A percentile compares a stretch with the other conserved stretches of the same genome.
Evolutionary conservation across 306 rosid genomes (phyloP).

Genomic region (Gastrolobium bilobum): DNA sequence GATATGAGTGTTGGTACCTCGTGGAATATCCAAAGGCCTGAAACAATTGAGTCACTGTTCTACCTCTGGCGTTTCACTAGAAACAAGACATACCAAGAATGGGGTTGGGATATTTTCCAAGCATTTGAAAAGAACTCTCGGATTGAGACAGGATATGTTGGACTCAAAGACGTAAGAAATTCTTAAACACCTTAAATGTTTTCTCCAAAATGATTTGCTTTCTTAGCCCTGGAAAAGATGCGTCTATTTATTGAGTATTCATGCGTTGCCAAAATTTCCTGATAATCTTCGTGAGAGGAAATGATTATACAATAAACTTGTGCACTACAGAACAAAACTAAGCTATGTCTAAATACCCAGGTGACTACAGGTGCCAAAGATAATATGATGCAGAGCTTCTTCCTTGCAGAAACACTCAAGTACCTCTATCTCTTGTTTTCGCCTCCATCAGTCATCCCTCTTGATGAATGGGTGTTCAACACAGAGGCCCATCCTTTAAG

Average conservation of each 20-base stretch:
- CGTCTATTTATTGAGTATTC: slow-evolving; percentile 27
- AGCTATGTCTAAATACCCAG: slow-evolving; percentile 49
- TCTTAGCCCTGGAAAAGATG: slow-evolving; percentile 39
- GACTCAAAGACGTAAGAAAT: slow-evolving; percentile 87
- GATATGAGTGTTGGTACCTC: slow-evolving; percentile 95
- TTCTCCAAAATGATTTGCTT: slow-evolving; percentile 39
- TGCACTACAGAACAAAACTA: slow-evolving; percentile 36
- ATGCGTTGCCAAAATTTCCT: slow-evolving; percentile 26
- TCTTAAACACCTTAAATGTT: slow-evolving; percentile 36
- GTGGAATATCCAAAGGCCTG: slow-evolving; percentile 97
- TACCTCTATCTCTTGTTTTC: slow-evolving; percentile 77
- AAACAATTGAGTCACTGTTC: slow-evolving; percentile 92
- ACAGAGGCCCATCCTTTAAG: slow-evolving; percentile 76
- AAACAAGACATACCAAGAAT: slow-evolving; percentile 94
- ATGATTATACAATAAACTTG: slow-evolving; percentile 22
- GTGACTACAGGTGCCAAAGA: slow-evolving; percentile 61
- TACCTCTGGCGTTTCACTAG: slow-evolving; percentile 95
- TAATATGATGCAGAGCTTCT: slow-evolving; percentile 77
- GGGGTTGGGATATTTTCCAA: slow-evolving; percentile 98
- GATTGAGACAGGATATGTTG: slow-evolving; percentile 87
- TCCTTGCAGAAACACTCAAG: slow-evolving; percentile 75
- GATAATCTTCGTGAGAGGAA: slow-evolving; percentile 17
- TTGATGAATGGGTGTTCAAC: slow-evolving; percentile 78
- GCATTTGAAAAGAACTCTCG: slow-evolving; percentile 97
- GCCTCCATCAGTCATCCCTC: slow-evolving; percentile 64